These are phyloP conservation scores for bread wheat (Triticum aestivum) DNA, from an alignment of 176 grass and related monocot genomes.

Conservation along the genomic window DNA sequence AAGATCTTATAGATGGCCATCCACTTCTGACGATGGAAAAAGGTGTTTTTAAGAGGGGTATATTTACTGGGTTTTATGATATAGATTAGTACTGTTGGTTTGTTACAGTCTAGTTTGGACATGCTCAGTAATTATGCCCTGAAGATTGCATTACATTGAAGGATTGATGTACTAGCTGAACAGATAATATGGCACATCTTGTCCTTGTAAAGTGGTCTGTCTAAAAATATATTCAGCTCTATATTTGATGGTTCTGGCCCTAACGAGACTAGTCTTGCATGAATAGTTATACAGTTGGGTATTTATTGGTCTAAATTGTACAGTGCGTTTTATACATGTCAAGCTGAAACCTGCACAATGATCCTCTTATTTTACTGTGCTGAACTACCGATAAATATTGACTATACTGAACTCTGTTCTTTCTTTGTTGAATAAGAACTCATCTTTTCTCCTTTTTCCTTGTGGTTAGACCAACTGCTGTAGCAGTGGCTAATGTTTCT, in stretches of 20 bases:
- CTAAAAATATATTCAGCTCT: constrained; percentile 24
- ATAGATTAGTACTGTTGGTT: background rate
- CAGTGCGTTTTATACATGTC: background rate
- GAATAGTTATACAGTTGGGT: constrained; percentile 2
- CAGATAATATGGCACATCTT: background rate
- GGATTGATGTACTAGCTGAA: background rate
- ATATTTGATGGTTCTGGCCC: background rate
- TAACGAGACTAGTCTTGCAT: background rate
- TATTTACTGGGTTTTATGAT: constrained; percentile 17
- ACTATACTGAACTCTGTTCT: background rate
- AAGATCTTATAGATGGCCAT: background rate
- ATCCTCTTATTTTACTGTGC: background rate
- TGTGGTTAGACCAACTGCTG: background rate
- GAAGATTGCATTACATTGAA: constrained; percentile 14
- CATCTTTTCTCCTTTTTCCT: constrained; percentile 13
- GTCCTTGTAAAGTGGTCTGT: background rate
- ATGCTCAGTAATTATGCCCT: constrained; percentile 1
- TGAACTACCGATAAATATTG: constrained; percentile 15
- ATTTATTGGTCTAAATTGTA: background rate
- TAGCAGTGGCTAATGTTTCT: constrained; percentile 29
- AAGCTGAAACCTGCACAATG: constrained; percentile 6
- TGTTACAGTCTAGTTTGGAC: constrained; percentile 7
- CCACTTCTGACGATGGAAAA: background rate
- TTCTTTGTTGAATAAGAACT: constrained; percentile 18
- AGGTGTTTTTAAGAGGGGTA: background rate